Percentiles rank a stretch among this genome's conserved stretches.
Evolutionary conservation across 768 basidiomycete species (phyloP).

Genomic region (Pleurotus giganteus): DNA sequence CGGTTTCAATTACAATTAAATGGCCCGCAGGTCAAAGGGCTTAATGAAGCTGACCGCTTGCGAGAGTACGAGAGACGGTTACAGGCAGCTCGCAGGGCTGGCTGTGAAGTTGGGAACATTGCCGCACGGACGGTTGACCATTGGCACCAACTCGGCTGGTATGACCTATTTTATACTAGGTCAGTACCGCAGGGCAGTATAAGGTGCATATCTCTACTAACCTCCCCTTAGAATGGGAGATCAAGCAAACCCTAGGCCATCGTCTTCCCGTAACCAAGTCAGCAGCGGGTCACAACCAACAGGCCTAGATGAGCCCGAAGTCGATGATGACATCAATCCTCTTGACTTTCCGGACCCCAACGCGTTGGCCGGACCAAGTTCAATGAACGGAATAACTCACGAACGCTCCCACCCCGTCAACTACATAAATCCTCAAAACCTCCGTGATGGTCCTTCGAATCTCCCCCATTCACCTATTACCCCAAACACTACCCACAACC

Average conservation of each 20-base stretch:
- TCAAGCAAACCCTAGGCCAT: constrained; percentile 54
- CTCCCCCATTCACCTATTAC: constrained; percentile 10
- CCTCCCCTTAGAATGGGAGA: constrained; percentile 35
- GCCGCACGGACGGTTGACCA: constrained; percentile 74
- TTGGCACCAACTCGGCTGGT: constrained; percentile 80
- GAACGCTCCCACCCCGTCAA: constrained; percentile 30
- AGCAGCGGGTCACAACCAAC: constrained; percentile 27
- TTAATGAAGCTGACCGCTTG: constrained; percentile 62
- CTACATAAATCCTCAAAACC: constrained; percentile 37
- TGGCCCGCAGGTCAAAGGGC: constrained; percentile 33
- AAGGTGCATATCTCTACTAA: constrained; percentile 8
- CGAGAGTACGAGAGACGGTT: constrained; percentile 73
- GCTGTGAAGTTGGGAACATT: constrained; percentile 72
- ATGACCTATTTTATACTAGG: constrained; percentile 69
- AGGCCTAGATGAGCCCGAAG: constrained; percentile 41
- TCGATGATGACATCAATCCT: constrained; percentile 46
- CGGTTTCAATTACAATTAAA: constrained; percentile 40
- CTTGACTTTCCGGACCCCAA: constrained; percentile 41
- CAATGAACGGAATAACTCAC: constrained; percentile 29
- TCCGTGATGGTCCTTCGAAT: constrained; percentile 32
- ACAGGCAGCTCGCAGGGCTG: constrained; percentile 59
- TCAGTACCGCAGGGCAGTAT: constrained; percentile 22
- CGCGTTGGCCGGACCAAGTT: constrained; percentile 15
- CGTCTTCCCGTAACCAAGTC: constrained; percentile 33
- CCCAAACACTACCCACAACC: not conserved